phyloP scores from a whole-genome alignment of 768 basidiomycete genomes.

The Termitomyces sp. region DNA sequence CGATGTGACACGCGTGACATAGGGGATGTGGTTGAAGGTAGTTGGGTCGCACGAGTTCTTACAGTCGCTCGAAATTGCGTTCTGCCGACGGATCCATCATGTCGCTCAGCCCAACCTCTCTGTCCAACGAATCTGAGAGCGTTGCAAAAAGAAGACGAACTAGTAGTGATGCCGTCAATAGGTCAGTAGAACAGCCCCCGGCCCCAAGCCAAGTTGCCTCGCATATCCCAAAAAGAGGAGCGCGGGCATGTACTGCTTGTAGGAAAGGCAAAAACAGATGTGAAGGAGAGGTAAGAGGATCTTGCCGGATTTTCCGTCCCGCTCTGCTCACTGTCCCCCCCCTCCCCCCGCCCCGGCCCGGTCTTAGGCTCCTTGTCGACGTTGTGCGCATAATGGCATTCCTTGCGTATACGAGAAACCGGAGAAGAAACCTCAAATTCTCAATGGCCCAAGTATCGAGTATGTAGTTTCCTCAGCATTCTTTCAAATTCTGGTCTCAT shows the following conservation, averaged over 20 bases:
- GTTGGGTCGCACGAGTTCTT: constrained; percentile 13
- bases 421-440: constrained; percentile 71
- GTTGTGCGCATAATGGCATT: constrained; percentile 78
- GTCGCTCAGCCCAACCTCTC: constrained; percentile 64
- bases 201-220: constrained; percentile 29
- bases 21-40: constrained; percentile 10
- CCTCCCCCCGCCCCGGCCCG: constrained; percentile 67
- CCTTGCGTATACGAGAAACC: constrained; percentile 88
- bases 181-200: constrained; percentile 28
- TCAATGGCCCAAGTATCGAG: constrained; percentile 70
- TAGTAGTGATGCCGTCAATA: constrained; percentile 21
- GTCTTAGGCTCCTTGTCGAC: constrained; percentile 82
- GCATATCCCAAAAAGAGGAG: constrained; percentile 89
- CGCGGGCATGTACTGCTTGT: constrained; percentile 83
- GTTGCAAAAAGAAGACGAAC: constrained; percentile 57
- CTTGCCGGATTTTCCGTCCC: constrained; percentile 35
- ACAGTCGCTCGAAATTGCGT: constrained; percentile 9
- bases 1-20: constrained; percentile 12
- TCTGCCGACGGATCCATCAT: constrained; percentile 31
- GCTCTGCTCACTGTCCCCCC: constrained; percentile 58
- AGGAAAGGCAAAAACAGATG: constrained; percentile 92
- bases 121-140: constrained; percentile 50
- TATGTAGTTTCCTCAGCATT: constrained; percentile 29
- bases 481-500: constrained; percentile 21
- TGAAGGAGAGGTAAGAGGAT: constrained; percentile 74